Evolutionary conservation across 805 yeast species (phyloP).

Genomic region (Cyberlindnera nakhonratchasimensis): DNA sequence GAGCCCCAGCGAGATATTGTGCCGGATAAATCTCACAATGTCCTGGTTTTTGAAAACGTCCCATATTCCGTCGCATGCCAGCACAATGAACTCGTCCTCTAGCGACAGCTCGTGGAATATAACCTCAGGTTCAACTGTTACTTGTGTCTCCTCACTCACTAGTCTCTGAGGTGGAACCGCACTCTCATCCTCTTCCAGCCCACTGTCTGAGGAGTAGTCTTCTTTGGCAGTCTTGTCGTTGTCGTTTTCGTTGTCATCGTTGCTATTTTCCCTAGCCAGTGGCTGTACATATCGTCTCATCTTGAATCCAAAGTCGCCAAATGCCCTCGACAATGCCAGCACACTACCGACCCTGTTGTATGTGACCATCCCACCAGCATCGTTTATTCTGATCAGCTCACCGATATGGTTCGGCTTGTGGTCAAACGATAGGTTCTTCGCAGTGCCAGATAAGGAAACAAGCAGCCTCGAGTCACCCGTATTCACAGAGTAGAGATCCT

Average conservation of each 20-base stretch:
- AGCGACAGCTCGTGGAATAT: constrained; percentile 47
- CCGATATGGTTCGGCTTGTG: constrained; percentile 97
- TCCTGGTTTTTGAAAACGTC: constrained; percentile 61
- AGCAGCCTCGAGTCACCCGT: constrained; percentile 77
- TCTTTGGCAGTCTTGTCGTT: background rate
- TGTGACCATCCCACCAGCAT: constrained; percentile 93
- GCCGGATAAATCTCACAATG: constrained; percentile 50
- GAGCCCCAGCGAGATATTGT: constrained; percentile 54
- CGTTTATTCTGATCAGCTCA: constrained; percentile 82
- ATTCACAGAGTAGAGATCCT: constrained; percentile 55
- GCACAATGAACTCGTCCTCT: constrained; percentile 61
- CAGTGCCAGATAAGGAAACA: constrained; percentile 43
- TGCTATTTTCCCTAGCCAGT: constrained; percentile 27
- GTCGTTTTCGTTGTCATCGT: constrained; percentile 24
- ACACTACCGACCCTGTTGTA: constrained; percentile 94
- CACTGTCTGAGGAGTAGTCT: constrained; percentile 29
- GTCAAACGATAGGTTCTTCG: constrained; percentile 65
- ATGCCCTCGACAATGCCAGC: constrained; percentile 88
- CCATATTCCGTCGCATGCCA: constrained; percentile 87
- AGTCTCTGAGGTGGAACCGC: constrained; percentile 5
- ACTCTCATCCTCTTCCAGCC: constrained; percentile 31
- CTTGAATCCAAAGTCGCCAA: constrained; percentile 67
- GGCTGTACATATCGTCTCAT: constrained; percentile 30
- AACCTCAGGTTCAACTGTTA: constrained; percentile 76
- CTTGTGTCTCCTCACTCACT: constrained; percentile 55